Percentiles rank a stretch among this genome's conserved stretches.
Evolutionary conservation across 345 rosid species (phyloP).

Genomic region (Lepidium sativum): DNA sequence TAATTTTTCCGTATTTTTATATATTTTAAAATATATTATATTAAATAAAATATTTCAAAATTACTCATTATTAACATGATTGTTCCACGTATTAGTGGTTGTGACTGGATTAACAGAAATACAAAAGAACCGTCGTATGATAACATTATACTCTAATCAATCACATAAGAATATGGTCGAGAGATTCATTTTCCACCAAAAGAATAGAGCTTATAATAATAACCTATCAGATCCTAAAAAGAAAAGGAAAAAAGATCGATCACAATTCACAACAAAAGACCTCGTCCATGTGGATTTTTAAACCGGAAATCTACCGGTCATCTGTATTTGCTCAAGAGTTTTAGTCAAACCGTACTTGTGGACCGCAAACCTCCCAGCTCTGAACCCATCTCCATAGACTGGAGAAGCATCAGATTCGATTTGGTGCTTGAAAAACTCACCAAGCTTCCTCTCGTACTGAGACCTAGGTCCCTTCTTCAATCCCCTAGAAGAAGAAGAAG

Average conservation of each 20-base stretch:
- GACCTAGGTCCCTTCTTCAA: conserved; percentile 46
- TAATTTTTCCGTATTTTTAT: no score
- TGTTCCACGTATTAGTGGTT: no score
- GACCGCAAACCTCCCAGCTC: conserved; percentile 62
- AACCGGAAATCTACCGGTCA: conserved; percentile 71
- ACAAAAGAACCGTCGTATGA: conserved; percentile 10
- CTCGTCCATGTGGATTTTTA: conserved; percentile 24
- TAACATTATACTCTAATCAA: neutral
- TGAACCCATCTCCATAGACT: conserved; percentile 88
- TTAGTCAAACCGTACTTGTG: conserved; percentile 52
- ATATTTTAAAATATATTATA: no score
- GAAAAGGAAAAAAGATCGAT: neutral
- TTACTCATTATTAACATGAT: no score
- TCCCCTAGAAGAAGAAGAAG: conserved; percentile 36
- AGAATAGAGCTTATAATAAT: conserved; percentile 4
- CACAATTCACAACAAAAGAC: conserved; percentile 6
- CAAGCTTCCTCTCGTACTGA: conserved; percentile 73
- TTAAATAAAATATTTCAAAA: no score
- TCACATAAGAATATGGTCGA: conserved; percentile 1
- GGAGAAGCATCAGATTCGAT: conserved; percentile 79
- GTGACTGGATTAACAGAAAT: neutral
- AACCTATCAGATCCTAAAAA: conserved; percentile 22
- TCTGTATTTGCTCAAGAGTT: conserved; percentile 75
- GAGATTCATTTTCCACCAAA: conserved; percentile 9
- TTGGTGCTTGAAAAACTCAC: conserved; percentile 88